Evolutionary conservation across 2,329 filamentous ascomycete species (phyloP).

Genomic region (Phyllosticta ampelicida): DNA sequence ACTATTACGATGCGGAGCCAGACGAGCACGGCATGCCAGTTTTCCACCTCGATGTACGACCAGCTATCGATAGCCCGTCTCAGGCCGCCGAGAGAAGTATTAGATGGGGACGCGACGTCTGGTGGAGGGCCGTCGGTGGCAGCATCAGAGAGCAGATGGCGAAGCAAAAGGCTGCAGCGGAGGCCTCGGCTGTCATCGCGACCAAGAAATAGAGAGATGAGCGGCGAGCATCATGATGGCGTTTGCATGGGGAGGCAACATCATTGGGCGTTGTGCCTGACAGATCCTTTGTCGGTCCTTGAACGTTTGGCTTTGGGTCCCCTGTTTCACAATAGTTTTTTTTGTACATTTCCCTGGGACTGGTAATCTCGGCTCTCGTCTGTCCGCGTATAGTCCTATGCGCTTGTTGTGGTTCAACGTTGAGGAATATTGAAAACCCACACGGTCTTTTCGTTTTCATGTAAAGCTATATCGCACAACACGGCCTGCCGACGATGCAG

Average conservation of each 20-base stretch:
- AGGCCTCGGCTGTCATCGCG: neutral
- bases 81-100: slow-evolving; percentile 73
- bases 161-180: slow-evolving; percentile 1
- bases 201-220: neutral
- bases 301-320: neutral
- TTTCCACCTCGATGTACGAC: slow-evolving; percentile 90
- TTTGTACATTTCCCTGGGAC: neutral
- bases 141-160: slow-evolving; percentile 42
- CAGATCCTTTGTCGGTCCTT: neutral
- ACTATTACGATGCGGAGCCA: slow-evolving; percentile 81
- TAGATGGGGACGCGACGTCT: slow-evolving; percentile 85
- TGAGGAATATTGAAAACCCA: neutral
- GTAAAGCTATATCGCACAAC: too few species aligned
- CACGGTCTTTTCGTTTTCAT: too few species aligned
- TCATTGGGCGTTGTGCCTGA: neutral
- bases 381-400: neutral
- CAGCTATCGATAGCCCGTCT: slow-evolving; percentile 71
- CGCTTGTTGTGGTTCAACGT: neutral
- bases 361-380: neutral
- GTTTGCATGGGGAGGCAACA: neutral
- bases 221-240: neutral
- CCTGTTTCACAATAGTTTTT: neutral
- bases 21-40: slow-evolving; percentile 87
- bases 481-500: neutral
- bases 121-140: slow-evolving; percentile 79